These are phyloP conservation scores for Hypoxylon fragiforme DNA, from an alignment of 495 filamentous ascomycete genomes.

Conservation along the genomic window DNA sequence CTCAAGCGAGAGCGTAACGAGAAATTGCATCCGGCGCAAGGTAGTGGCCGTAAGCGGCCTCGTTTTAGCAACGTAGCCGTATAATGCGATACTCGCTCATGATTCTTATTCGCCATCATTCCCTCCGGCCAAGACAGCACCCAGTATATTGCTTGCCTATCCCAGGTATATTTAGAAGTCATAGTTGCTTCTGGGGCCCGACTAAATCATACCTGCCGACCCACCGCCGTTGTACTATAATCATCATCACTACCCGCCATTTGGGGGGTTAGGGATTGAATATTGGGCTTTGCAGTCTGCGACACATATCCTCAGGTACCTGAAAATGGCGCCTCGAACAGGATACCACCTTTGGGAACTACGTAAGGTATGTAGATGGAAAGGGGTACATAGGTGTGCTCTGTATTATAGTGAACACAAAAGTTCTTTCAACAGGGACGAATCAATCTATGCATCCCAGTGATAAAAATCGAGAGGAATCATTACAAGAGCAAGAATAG, in stretches of 20 bases:
- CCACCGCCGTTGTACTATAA: not conserved
- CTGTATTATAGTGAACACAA: constrained; percentile 10
- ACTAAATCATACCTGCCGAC: constrained; percentile 1
- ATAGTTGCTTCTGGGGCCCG: too few species aligned
- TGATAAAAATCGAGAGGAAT: too few species aligned
- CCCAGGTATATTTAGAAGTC: too few species aligned
- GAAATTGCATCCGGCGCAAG: constrained; percentile 52
- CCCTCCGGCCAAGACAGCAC: not conserved
- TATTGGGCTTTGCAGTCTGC: too few species aligned
- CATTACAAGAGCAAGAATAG: too few species aligned
- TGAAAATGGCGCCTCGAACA: not conserved
- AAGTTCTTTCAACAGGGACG: not conserved
- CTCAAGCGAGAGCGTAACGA: constrained; percentile 59
- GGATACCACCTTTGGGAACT: not conserved
- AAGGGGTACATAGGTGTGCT: too few species aligned
- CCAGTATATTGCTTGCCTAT: too few species aligned
- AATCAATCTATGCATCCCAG: too few species aligned
- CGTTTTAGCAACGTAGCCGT: constrained; percentile 49
- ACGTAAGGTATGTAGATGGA: too few species aligned
- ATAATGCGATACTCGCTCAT: constrained; percentile 6
- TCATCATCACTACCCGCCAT: too few species aligned
- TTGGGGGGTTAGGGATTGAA: too few species aligned
- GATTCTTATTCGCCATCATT: not conserved
- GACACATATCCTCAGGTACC: not conserved
- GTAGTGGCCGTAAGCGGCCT: constrained; percentile 54